phyloP scores from a whole-genome alignment of 345 rosid species.

The Ailanthus altissimus region DNA sequence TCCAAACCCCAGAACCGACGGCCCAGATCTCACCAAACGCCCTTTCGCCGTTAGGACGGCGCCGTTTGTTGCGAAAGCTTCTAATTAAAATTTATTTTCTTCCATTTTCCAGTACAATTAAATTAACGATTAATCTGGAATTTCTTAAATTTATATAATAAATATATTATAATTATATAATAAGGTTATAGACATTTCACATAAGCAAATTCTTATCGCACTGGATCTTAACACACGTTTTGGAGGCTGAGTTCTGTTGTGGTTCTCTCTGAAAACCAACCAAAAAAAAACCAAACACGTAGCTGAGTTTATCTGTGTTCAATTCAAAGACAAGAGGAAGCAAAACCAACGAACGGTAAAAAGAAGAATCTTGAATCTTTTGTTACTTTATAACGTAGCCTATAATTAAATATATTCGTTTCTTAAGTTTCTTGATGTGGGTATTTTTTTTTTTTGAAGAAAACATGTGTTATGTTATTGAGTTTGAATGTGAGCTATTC shows the following conservation, averaged over 20 bases:
- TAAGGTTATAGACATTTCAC: not conserved
- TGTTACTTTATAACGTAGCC: not conserved
- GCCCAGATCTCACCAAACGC: slow-evolving; percentile 7
- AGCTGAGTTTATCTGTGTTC: not conserved
- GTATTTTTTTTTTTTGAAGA: not conserved
- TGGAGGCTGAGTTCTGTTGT: not conserved
- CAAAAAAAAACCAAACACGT: not conserved
- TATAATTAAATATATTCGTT: not conserved
- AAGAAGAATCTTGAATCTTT: not conserved
- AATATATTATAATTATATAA: slow-evolving; percentile 1
- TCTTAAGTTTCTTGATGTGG: not conserved
- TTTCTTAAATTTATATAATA: not conserved
- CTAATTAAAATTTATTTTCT: not conserved
- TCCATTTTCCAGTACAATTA: too few relatives aligned
- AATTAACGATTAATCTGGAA: too few relatives aligned
- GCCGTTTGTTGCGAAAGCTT: not conserved
- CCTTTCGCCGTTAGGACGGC: slow-evolving; percentile 23
- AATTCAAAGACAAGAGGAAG: not conserved
- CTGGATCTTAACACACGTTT: slow-evolving; percentile 34
- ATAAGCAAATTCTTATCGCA: not conserved
- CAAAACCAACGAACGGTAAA: not conserved
- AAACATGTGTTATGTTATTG: not conserved
- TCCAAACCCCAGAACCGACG: slow-evolving; percentile 24
- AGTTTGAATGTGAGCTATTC: not conserved
- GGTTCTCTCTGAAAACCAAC: not conserved